phyloP scores from a whole-genome alignment of 768 basidiomycete species.

The Rhizopogon rudus region DNA sequence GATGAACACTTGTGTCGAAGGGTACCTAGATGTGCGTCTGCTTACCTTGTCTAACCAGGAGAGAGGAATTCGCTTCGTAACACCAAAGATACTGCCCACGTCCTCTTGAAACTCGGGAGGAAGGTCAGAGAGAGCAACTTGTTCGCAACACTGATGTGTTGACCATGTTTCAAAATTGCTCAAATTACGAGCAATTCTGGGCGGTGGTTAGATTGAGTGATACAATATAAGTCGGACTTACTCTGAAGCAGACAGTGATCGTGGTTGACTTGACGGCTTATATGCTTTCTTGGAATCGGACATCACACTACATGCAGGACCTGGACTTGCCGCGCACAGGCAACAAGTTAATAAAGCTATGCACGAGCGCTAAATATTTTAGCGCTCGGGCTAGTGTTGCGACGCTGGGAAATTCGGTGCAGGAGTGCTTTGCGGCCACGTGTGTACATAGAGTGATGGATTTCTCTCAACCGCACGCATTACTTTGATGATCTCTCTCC shows the following conservation, averaged over 20 bases:
- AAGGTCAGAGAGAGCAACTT: constrained; percentile 42
- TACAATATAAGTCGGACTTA: constrained; percentile 15
- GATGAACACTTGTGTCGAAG: neutral
- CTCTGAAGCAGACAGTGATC: constrained; percentile 45
- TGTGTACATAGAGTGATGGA: no score
- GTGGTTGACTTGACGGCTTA: constrained; percentile 18
- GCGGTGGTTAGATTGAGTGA: constrained; percentile 1
- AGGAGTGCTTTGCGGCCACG: no score
- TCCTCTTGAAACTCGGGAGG: constrained; percentile 34
- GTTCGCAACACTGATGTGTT: constrained; percentile 43
- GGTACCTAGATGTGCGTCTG: neutral
- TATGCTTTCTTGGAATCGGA: constrained; percentile 9
- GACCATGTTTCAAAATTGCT: constrained; percentile 49
- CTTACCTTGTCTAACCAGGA: constrained; percentile 40
- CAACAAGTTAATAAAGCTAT: no score
- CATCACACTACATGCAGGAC: neutral
- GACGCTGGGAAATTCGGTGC: no score
- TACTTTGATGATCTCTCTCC: no score
- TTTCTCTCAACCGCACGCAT: no score
- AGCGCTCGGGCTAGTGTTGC: no score
- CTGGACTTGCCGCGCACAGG: no score
- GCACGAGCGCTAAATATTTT: no score
- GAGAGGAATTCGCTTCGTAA: constrained; percentile 30
- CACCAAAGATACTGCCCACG: constrained; percentile 34
- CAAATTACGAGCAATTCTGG: constrained; percentile 45